Base-by-base conservation (phyloP, 495 filamentous ascomycete genomes). In the Tuber umbilicatum region DNA sequence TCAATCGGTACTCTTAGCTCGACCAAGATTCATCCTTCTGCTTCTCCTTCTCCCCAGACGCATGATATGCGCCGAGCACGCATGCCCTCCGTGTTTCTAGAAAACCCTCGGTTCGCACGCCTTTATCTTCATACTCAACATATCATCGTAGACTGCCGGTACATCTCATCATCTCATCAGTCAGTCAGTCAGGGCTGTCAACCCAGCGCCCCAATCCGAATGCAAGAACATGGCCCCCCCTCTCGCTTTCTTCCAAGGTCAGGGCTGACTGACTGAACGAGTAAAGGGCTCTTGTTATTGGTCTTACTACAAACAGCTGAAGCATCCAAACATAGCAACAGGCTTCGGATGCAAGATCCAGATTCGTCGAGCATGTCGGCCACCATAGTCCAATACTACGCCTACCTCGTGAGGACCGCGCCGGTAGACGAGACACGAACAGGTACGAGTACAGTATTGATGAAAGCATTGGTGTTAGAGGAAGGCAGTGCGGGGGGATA, bases 61-160 rank as follows among this genome's bases (percentile, higher is more conserved):
- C 55, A 35, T 35, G 55, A 64, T 35, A 64, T 31, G 27, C 17
- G 42, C 42, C 16, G 16, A 17, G 31, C 7, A 16, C 55, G 55
- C 55, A 64, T 64, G 55, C 55, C 27, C 55, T 64, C 55, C 55
- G 55, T 64, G 55, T 64, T 64, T 64, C 55, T 64, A 64, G 55
- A 64, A 64, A 35, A 17, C 55, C 27, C 27, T 64, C 55, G 55
- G 55, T 64, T 35, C 17, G 16, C 55, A 35, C 55, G 55, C 55
- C 55, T 64, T 35, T 17, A 35, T 64, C 55, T 35, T 35, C 14
- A 6, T 31, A 6, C 55, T 27, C 55, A 60, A 27, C 10, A 3
- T 64, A 16, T 17, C 3, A 4, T 35, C 27, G 50, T 9, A 64
- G 27, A 31, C 55, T 64, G n/a, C 50, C 50, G n/a, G 9, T 60